These are phyloP conservation scores for Colletotrichum scovillei DNA, from an alignment of 2,329 filamentous ascomycete genomes.

Conservation along the genomic window DNA sequence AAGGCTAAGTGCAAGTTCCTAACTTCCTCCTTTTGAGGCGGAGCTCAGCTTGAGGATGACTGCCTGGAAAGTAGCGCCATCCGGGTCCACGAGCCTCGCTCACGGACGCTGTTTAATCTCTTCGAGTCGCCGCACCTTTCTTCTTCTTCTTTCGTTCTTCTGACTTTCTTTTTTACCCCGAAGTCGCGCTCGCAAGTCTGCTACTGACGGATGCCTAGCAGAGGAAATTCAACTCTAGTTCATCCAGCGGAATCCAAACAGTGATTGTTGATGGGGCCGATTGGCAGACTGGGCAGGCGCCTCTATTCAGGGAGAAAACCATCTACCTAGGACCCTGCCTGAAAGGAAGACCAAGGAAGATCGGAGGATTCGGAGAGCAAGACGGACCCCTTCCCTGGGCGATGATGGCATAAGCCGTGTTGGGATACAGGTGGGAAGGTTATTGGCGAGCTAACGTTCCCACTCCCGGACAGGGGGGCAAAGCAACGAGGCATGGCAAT, in stretches of 20 bases:
- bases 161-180: background rate
- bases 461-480: slow-evolving; percentile 18
- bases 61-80: slow-evolving; percentile 4
- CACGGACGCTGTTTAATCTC: slow-evolving; percentile 27
- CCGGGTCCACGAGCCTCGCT: slow-evolving; percentile 25
- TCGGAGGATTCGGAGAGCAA: slow-evolving; percentile 5
- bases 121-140: background rate
- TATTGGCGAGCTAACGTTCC: slow-evolving; percentile 12
- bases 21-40: background rate
- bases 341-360: background rate
- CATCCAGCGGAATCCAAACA: background rate
- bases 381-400: slow-evolving; percentile 3
- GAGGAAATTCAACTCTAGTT: background rate
- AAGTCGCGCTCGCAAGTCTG: background rate
- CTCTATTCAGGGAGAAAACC: slow-evolving; percentile 1
- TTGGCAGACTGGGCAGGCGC: background rate
- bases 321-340: slow-evolving; percentile 1
- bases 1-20: background rate
- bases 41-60: background rate
- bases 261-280: background rate
- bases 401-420: slow-evolving; percentile 25
- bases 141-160: background rate
- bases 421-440: slow-evolving; percentile 12
- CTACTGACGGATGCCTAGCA: background rate
- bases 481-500: slow-evolving; percentile 8